phyloP scores from a whole-genome alignment of 176 grass and related monocot species.

The Rhynchospora pubera region DNA sequence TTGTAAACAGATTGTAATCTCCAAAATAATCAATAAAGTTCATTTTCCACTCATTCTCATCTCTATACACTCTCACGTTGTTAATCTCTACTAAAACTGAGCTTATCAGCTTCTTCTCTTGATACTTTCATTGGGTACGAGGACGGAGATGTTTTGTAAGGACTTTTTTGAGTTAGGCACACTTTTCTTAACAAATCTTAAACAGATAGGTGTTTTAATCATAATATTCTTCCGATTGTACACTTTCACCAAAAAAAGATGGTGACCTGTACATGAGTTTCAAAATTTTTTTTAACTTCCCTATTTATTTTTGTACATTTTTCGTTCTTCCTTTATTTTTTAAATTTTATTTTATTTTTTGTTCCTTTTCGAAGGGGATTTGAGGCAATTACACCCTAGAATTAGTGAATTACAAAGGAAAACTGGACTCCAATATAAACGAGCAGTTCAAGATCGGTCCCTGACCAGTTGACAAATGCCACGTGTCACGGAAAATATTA shows the following conservation, averaged over 20 bases:
- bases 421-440: background rate
- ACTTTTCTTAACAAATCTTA: background rate
- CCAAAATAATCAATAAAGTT: too few species aligned
- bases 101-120: background rate
- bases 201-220: background rate
- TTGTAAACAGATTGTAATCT: too few species aligned
- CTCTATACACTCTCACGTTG: too few species aligned
- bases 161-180: background rate
- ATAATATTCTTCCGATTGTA: background rate
- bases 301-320: background rate
- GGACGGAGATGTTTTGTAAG: background rate
- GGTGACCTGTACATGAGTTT: background rate
- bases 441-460: background rate
- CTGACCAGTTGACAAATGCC: constrained; percentile 23
- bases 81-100: too few species aligned
- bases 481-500: constrained; percentile 29
- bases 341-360: too few species aligned
- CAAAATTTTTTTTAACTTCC: background rate
- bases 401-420: background rate
- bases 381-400: background rate
- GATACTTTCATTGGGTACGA: background rate
- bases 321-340: too few species aligned
- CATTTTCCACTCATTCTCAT: too few species aligned
- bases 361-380: too few species aligned
- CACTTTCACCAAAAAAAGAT: background rate